phyloP scores from a whole-genome alignment of 1,284 basidiomycete species.

The Uromyces viciae-fabae region DNA sequence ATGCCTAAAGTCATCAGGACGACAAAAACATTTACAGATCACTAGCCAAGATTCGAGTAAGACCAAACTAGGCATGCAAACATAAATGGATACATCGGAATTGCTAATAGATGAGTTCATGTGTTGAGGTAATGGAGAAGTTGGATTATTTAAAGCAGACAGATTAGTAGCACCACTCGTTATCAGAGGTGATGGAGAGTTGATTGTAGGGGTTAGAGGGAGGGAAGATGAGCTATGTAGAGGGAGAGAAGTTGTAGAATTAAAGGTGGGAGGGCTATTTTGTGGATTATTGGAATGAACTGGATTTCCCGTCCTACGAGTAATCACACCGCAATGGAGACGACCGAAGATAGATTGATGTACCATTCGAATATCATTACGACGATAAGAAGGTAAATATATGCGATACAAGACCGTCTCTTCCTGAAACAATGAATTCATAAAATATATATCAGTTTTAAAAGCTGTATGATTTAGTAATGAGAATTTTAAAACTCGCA shows the following conservation, averaged over 20 bases:
- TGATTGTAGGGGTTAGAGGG: background rate
- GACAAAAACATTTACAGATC: slow-evolving; percentile 44
- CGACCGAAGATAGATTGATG: slow-evolving; percentile 45
- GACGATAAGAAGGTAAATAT: slow-evolving; percentile 40
- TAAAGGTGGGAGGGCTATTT: slow-evolving; percentile 5
- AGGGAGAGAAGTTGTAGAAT: slow-evolving; percentile 21
- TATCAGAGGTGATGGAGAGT: background rate
- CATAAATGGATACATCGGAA: slow-evolving; percentile 27
- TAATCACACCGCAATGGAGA: slow-evolving; percentile 39
- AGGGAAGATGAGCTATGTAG: background rate
- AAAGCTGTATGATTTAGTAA: background rate
- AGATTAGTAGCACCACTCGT: background rate
- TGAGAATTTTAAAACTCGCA: background rate
- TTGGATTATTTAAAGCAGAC: background rate
- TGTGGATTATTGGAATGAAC: slow-evolving; percentile 31
- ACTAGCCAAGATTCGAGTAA: slow-evolving; percentile 41
- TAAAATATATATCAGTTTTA: background rate
- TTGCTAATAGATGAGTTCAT: background rate
- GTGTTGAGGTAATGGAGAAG: background rate
- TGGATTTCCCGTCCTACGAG: background rate
- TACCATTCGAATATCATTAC: slow-evolving; percentile 40
- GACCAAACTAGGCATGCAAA: slow-evolving; percentile 38
- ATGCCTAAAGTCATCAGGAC: slow-evolving; percentile 42
- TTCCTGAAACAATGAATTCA: background rate
- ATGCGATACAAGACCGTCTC: slow-evolving; percentile 24